A percentile compares a stretch with the other conserved stretches of the same genome.
phyloP scores from a whole-genome alignment of 179 eudicot species.

The Corrigiola litoralis region DNA sequence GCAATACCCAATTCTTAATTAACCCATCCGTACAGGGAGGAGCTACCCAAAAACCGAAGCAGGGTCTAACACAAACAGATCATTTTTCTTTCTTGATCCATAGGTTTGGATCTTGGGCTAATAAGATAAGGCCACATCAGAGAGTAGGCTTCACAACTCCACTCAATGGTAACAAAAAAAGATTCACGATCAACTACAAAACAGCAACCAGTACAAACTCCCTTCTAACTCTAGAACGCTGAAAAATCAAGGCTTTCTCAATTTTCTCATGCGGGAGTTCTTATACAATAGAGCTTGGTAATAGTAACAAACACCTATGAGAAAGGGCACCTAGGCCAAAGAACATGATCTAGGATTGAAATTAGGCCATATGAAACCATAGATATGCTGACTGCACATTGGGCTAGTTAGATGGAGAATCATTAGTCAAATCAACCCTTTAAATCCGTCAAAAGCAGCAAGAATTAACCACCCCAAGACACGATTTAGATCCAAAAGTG shows the following conservation, averaged over 20 bases:
- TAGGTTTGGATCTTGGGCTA: background rate
- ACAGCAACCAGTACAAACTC: background rate
- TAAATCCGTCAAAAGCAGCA: background rate
- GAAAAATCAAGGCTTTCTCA: background rate
- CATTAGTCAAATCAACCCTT: background rate
- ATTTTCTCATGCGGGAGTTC: background rate
- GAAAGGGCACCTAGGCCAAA: background rate
- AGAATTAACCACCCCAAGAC: background rate
- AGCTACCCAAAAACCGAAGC: background rate
- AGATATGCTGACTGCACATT: background rate
- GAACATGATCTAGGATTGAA: background rate
- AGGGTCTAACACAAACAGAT: background rate
- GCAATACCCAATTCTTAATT: background rate
- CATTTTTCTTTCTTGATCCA: background rate
- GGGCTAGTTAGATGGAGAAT: background rate
- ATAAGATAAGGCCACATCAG: background rate
- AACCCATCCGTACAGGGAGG: background rate
- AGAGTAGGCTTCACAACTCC: background rate
- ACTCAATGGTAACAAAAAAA: background rate
- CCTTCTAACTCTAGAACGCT: background rate
- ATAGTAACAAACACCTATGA: background rate
- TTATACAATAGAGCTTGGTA: background rate
- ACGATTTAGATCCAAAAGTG: no score
- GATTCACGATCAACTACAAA: constrained; percentile 8
- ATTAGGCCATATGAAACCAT: background rate